Evolutionary conservation across 73 alveolate genomes (phyloP), one percentile per base, ranked within the genome.

Genomic region (Symbiodinium natans): DNA sequence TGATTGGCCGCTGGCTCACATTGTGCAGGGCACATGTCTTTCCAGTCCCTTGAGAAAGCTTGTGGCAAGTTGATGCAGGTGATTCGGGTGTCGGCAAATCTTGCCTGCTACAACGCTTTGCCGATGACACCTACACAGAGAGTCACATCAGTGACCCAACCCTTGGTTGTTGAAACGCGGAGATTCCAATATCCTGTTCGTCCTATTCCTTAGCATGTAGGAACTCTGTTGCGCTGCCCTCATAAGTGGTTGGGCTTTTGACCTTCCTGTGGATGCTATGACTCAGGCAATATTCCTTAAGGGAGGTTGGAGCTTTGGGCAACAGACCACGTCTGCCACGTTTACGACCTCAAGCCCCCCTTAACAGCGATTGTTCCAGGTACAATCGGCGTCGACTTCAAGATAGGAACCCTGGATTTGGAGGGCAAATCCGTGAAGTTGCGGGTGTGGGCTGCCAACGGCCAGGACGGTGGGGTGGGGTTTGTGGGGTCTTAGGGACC

Each of bases 101-200:
- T 38, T 92, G 98, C 46, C 92, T 92, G 36, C 54, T 92, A 31
- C 88, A 77, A 15, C 92, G 98, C 2, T 92, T 92, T 25, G 98
- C 98, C 21, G 99, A 95, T 34, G 99, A 95, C 74, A 86, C 97
- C 46, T 95, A 83, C 92, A 83, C 98, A 3, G 99, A 96, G 74
- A 74, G 94, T 41, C 88, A 96, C 99, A 98, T 98, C 92, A 74
- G 95, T 83, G 42, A 41, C 39, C 92, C 41, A 36, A 36, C 71
- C 71, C 29, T 27, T n/a, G n/a, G n/a, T n/a, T n/a, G n/a, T n/a
- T n/a, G n/a, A n/a, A n/a, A n/a, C n/a, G n/a, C n/a, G n/a, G n/a
- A n/a, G n/a, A n/a, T n/a, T n/a, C n/a, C n/a, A n/a, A n/a, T n/a
- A n/a, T n/a, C n/a, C n/a, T 48, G 63, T 48, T 48, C 17, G 63